Base-by-base conservation (phyloP, 2,329 filamentous ascomycete genomes). In the Pseudonectria foliicola region DNA sequence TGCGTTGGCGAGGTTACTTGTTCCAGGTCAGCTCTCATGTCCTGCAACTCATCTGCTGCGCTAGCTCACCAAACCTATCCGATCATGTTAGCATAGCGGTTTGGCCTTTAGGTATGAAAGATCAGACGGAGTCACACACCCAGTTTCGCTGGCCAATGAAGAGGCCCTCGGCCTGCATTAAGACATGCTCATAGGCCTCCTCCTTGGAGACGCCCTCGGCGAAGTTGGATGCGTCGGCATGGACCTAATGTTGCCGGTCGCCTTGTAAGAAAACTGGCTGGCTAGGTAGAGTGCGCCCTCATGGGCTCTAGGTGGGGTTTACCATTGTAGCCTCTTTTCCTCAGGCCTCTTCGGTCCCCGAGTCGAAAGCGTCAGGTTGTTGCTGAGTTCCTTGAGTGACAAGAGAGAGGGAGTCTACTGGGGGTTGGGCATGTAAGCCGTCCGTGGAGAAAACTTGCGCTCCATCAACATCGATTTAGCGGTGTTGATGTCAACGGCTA, bases 221-320 rank as follows among this genome's bases (percentile, higher is more conserved):
- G 60, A 90, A 90, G 50, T 77, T 85, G 34, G 83, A 85, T 3
- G 84, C 77, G 55, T 90, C 84, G 33, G 85, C 85, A 63, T 90
- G 85, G 38, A 85, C 81, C 82, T 79, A 37, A 8, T 6, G 25
- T 14, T n/a, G 15, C 28, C 13, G 14, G 12, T 30, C 43, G 18
- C 40, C 43, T 39, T 18, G 23, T 24, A 28, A 21, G 18, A 21
- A 21, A 8, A 21, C 18, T 5, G 18, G 8, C 18, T 21, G 18
- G 18, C 18, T 8, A 21, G 18, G 18, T 21, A 21, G 18, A 5
- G 5, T 21, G 18, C n/a, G n/a, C n/a, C n/a, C n/a, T n/a, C n/a
- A n/a, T n/a, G n/a, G n/a, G n/a, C n/a, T n/a, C 8, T 21, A 8
- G 18, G 18, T 8, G 18, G 18, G 18, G 8, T 5, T 21, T 21